These are phyloP conservation scores for Saprolegnia diclina DNA, from an alignment of 352 stramenopile genomes.

Conservation along the genomic window DNA sequence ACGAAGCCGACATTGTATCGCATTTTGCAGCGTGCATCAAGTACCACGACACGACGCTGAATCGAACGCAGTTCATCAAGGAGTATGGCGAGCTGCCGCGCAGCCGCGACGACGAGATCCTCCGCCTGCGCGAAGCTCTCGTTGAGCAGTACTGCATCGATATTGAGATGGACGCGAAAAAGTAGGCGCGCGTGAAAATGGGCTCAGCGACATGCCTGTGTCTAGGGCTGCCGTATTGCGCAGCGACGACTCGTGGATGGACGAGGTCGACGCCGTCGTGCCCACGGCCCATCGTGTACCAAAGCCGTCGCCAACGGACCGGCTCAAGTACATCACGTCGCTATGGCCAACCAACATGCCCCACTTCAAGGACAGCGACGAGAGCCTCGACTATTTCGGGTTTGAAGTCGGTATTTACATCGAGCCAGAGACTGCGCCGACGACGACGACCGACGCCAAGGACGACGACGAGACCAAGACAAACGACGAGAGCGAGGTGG, in stretches of 20 bases:
- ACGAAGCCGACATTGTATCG: slow-evolving; percentile 68
- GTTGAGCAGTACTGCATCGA: slow-evolving; percentile 52
- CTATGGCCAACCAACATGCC: slow-evolving; percentile 61
- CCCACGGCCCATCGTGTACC: slow-evolving; percentile 41
- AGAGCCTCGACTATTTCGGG: slow-evolving; percentile 72
- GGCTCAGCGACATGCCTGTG: slow-evolving; percentile 28
- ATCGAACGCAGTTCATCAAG: slow-evolving; percentile 38
- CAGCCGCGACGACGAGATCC: slow-evolving; percentile 59
- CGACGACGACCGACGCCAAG: slow-evolving; percentile 32
- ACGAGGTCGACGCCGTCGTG: slow-evolving; percentile 38
- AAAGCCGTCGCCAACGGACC: slow-evolving; percentile 47
- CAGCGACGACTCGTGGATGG: slow-evolving; percentile 32
- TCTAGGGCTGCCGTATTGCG: slow-evolving; percentile 27
- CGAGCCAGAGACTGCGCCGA: slow-evolving; percentile 39
- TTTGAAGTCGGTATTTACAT: slow-evolving; percentile 68
- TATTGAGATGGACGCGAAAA: slow-evolving; percentile 33
- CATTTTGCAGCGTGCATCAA: slow-evolving; percentile 63
- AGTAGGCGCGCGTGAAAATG: slow-evolving; percentile 27
- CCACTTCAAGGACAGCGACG: slow-evolving; percentile 50
- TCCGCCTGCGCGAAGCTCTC: slow-evolving; percentile 58
- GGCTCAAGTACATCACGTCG: slow-evolving; percentile 58
- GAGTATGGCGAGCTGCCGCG: slow-evolving; percentile 53
- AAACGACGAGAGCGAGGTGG: slow-evolving; percentile 30
- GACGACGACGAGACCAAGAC: not conserved
- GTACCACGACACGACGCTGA: slow-evolving; percentile 49